A percentile compares a stretch with the other conserved stretches of the same genome.
phyloP scores from a whole-genome alignment of 495 filamentous ascomycete species.

The Collariella sp. region DNA sequence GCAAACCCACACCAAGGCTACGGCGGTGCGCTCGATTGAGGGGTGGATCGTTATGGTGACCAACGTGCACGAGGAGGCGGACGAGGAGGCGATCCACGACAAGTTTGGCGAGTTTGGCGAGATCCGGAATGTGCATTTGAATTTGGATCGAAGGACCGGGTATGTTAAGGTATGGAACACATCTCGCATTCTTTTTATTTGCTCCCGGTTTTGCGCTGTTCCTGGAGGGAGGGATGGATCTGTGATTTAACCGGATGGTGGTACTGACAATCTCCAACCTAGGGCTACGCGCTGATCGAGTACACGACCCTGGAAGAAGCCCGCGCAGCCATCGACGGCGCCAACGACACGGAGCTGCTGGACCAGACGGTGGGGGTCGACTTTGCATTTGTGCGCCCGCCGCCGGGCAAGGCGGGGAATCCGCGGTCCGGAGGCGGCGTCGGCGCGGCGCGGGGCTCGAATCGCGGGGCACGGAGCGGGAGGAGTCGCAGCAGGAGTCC shows the following conservation, averaged over 20 bases:
- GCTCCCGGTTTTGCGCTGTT: not conserved
- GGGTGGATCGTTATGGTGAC: constrained; percentile 97
- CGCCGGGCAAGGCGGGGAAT: constrained; percentile 57
- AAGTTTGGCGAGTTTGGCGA: constrained; percentile 93
- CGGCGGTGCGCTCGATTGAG: constrained; percentile 94
- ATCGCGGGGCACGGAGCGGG: constrained; percentile 36
- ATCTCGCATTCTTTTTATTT: not conserved
- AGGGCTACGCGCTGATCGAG: constrained; percentile 94
- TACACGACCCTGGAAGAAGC: constrained; percentile 84
- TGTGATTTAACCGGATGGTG: not conserved
- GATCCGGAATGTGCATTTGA: constrained; percentile 95
- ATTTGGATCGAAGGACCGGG: constrained; percentile 87
- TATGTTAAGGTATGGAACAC: constrained; percentile 79
- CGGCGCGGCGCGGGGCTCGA: constrained; percentile 30
- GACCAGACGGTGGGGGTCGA: constrained; percentile 90
- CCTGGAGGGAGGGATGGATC: not conserved
- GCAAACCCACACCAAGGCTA: constrained; percentile 70
- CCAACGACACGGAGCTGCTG: constrained; percentile 72
- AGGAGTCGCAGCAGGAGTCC: constrained; percentile 38
- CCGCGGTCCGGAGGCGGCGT: constrained; percentile 45
- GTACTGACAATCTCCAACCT: not conserved
- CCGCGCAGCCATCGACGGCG: constrained; percentile 73
- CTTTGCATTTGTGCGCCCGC: constrained; percentile 94
- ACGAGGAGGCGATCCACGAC: constrained; percentile 91
- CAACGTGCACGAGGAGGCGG: constrained; percentile 96